Base-by-base conservation (phyloP, 352 stramenopile genomes). In the Phytophthora pinifolia region DNA sequence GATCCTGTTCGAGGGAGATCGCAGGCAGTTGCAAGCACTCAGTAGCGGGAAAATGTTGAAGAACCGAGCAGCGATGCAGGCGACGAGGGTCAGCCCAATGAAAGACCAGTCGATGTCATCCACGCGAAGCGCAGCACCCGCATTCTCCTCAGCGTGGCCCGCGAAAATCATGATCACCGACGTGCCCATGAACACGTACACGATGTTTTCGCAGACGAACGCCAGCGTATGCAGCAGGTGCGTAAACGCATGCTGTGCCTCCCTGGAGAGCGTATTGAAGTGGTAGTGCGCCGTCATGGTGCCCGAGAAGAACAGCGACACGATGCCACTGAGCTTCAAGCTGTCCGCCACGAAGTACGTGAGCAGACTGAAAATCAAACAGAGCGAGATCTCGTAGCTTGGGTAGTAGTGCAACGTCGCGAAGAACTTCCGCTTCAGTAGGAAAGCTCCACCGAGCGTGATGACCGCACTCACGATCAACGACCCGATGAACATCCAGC, bases 271-370 rank as follows among this genome's bases (percentile, higher is more conserved):
- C 31, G 84, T 94, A 54, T 94, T 81, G 59, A 92, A 94, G 39
- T 94, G 84, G 53, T 94, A 94, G 51, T 94, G 84, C 39, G 84
- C 81, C 18, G 84, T 94, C 79, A 94, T 90, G 3, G 84, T 92
- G 17, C 84, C 94, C 7, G 88, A 96, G 56, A 98, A 97, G 42
- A 98, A 91, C 13, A 98, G 86, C 27, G 89, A 85, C 25, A 98
- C 92, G 64, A 98, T 98, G 15, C 94, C 93, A 52, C 83, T 94
- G 20, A 96, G 62, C 46, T 92, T 64, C 8, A 93, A 59, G 41
- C 67, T 83, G 49, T 94, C 82, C 9, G 79, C 79, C 17, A 92
- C 73, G 34, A 96, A 92, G 63, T 92, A 92, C 50, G 85, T 90
- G 35, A 95, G 67, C 60, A 94, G 57, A 38, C 82, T 92, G 58